Evolutionary conservation across 352 stramenopile species (phyloP), one percentile per base, ranked within the genome.

Genomic region (Phytophthora pini): DNA sequence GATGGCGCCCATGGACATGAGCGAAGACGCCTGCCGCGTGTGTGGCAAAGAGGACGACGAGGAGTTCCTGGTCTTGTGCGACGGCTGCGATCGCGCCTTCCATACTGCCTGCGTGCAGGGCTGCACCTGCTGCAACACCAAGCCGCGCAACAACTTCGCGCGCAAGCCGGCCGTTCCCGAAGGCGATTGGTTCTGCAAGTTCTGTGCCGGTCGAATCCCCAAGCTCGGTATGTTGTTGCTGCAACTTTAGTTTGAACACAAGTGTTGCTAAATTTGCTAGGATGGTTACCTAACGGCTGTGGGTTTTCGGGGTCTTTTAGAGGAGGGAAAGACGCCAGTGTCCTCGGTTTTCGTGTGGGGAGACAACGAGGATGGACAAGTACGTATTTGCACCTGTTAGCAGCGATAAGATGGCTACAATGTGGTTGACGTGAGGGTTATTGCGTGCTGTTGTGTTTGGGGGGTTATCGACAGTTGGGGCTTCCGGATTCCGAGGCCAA

Each of bases 181-280:
- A 24, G 86, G 86, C 60, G 86, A 94, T 68, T 94, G 86, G 86
- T 94, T 92, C 59, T 92, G 86, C 82, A 94, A 94, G 70, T 91
- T 94, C 45, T 94, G 86, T 60, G 80, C 82, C 11, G 86, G 82
- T 22, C 86, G 75, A 41, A 57, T 88, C 26, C 77, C 84, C 36
- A 22, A 63, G 13, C 72, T 87, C 20, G 74, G 84, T 91, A 34
- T 44, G 72, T n/a, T 29, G 8, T 36, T 46, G 22, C 29, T 63
- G 22, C 26, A 20, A 31, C 9, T 32, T 54, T 36, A 36, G 3
- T 24, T 34, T 5, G n/a, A 53, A 4, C 27, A 32, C 34, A 27
- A 27, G 26, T 7, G n/a, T 11, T 4, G 10, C 5, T 54, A 29
- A 47, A 31, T 20, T 31, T 47, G 24, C 15, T 24, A 4, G 17